Evolutionary conservation across 2,329 filamentous ascomycete species (phyloP).

Genomic region (Emergomyces africanus): DNA sequence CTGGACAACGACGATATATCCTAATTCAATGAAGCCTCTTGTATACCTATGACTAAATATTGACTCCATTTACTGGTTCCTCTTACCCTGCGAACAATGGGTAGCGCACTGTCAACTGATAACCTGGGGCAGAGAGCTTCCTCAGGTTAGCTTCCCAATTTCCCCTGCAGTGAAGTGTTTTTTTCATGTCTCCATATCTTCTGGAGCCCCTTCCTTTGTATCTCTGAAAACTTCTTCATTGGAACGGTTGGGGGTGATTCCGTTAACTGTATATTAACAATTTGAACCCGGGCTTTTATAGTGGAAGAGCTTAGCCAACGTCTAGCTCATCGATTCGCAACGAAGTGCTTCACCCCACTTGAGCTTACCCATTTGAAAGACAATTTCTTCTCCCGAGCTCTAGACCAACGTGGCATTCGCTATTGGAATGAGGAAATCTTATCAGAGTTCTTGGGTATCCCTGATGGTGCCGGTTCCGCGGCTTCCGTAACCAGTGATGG

Average conservation of each 20-base stretch:
- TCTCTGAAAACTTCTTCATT: not conserved
- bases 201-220: not conserved
- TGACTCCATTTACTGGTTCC: not conserved
- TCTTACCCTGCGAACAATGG: slow-evolving; percentile 20
- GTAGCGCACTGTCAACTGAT: slow-evolving; percentile 25
- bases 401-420: slow-evolving; percentile 39
- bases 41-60: not conserved
- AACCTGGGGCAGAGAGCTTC: slow-evolving; percentile 16
- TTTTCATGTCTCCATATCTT: not conserved
- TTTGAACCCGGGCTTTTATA: not conserved
- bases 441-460: slow-evolving; percentile 44
- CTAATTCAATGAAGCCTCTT: not conserved
- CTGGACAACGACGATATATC: not conserved
- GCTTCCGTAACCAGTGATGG: slow-evolving; percentile 5
- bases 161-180: no score
- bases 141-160: slow-evolving; percentile 22
- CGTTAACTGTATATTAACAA: not conserved
- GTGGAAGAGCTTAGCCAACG: slow-evolving; percentile 36
- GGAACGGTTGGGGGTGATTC: not conserved
- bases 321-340: slow-evolving; percentile 44
- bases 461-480: slow-evolving; percentile 28
- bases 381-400: slow-evolving; percentile 43
- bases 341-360: slow-evolving; percentile 45
- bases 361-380: slow-evolving; percentile 48
- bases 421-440: slow-evolving; percentile 48